Conservation (phyloP, 148 eudicot species). For the Amaranthus palmeri region DNA sequence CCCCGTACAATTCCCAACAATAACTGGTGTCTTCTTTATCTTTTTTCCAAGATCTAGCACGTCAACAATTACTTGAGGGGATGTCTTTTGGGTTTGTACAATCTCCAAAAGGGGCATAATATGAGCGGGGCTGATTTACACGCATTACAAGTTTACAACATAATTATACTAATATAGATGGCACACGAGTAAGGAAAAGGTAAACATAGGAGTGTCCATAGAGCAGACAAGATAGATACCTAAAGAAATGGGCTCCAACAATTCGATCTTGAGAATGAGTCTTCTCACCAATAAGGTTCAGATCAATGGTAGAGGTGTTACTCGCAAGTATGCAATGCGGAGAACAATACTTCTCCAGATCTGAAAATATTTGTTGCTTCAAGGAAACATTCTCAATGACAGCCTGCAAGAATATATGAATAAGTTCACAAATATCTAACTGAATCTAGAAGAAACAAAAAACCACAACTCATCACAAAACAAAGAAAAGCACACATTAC, state of each 20-base stretch:
- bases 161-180: not conserved
- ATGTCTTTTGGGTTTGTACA: slow-evolving; percentile 82
- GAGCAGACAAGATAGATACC: slow-evolving; percentile 36
- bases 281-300: slow-evolving; percentile 83
- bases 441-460: not conserved
- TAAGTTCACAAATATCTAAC: not conserved
- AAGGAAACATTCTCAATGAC: slow-evolving; percentile 81
- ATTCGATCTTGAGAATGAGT: slow-evolving; percentile 78
- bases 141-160: slow-evolving; percentile 19
- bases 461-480: not conserved
- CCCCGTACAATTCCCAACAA: slow-evolving; percentile 95
- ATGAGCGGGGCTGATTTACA: slow-evolving; percentile 77
- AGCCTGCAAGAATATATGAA: slow-evolving; percentile 47
- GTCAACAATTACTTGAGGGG: slow-evolving; percentile 86
- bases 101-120: slow-evolving; percentile 96
- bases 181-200: slow-evolving; percentile 4
- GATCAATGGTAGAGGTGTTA: slow-evolving; percentile 94
- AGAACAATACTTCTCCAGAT: slow-evolving; percentile 81
- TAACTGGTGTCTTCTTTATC: slow-evolving; percentile 87
- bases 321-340: slow-evolving; percentile 95
- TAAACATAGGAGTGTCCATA: not conserved
- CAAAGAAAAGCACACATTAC: slow-evolving; percentile 28
- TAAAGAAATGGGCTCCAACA: slow-evolving; percentile 91
- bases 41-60: slow-evolving; percentile 82
- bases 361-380: slow-evolving; percentile 91